phyloP scores from a whole-genome alignment of 805 yeast species.

The Candida rishiriensis region DNA sequence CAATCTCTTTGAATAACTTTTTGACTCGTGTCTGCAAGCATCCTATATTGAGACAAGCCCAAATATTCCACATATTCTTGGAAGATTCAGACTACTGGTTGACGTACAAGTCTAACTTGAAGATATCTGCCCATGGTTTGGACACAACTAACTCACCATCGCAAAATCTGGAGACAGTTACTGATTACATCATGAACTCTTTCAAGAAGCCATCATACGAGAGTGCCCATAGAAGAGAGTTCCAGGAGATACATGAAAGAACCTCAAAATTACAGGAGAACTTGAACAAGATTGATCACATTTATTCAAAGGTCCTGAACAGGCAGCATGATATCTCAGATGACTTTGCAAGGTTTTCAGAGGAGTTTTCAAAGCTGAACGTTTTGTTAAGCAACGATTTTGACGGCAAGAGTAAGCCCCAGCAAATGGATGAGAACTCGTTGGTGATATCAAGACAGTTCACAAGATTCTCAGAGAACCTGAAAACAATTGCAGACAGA shows the following conservation, averaged over 20 bases:
- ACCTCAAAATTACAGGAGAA: slow-evolving; percentile 84
- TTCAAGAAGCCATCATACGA: slow-evolving; percentile 69
- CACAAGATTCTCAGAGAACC: slow-evolving; percentile 35
- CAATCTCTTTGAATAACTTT: slow-evolving; percentile 75
- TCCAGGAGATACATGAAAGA: slow-evolving; percentile 76
- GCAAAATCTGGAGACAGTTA: slow-evolving; percentile 61
- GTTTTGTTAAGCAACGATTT: slow-evolving; percentile 27
- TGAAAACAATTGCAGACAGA: slow-evolving; percentile 32
- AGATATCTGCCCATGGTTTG: slow-evolving; percentile 26
- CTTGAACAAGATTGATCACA: slow-evolving; percentile 69
- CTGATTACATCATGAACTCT: slow-evolving; percentile 92
- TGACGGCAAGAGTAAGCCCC: slow-evolving; percentile 26
- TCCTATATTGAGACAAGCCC: slow-evolving; percentile 64
- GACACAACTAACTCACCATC: slow-evolving; percentile 19
- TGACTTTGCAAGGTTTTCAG: slow-evolving; percentile 68
- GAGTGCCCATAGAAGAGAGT: slow-evolving; percentile 57
- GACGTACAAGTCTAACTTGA: slow-evolving; percentile 56
- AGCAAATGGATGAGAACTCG: slow-evolving; percentile 19
- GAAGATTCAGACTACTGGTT: slow-evolving; percentile 69
- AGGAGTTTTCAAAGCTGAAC: slow-evolving; percentile 65
- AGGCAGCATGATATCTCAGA: slow-evolving; percentile 67
- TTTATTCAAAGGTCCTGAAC: slow-evolving; percentile 66
- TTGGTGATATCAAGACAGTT: slow-evolving; percentile 26
- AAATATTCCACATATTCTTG: slow-evolving; percentile 64
- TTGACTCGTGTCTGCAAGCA: slow-evolving; percentile 69